phyloP scores from a whole-genome alignment of 2,329 filamentous ascomycete species.

The Trichoderma polysporum region DNA sequence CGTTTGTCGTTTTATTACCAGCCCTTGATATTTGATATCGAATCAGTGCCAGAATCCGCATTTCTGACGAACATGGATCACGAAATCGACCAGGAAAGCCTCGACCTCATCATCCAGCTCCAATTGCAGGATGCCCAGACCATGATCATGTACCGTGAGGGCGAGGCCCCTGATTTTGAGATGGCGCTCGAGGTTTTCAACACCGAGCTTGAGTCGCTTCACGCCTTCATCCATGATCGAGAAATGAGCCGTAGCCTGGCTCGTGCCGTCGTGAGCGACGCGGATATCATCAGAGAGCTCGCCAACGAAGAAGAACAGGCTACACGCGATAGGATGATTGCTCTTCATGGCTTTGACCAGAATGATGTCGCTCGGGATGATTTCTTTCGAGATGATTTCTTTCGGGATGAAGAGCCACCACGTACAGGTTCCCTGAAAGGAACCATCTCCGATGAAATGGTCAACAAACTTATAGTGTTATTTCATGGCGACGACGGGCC shows the following conservation, averaged over 20 bases:
- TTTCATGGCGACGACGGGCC: neutral
- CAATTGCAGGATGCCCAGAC: conserved; percentile 24
- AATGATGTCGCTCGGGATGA: neutral
- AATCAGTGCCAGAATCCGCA: no score
- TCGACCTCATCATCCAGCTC: conserved; percentile 24
- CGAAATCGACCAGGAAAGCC: conserved; percentile 21
- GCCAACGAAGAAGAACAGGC: conserved; percentile 6
- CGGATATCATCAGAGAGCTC: conserved; percentile 16
- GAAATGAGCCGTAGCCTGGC: conserved; percentile 25
- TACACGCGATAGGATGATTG: neutral
- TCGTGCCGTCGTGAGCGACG: conserved; percentile 22
- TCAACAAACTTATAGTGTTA: neutral
- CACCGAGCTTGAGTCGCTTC: conserved; percentile 21
- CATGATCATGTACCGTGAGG: conserved; percentile 18
- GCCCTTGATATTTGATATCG: no score
- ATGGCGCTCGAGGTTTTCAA: conserved; percentile 21
- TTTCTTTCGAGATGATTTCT: neutral
- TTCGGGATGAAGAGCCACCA: neutral
- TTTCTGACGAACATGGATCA: neutral
- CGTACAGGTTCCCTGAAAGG: neutral
- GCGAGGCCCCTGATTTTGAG: conserved; percentile 20
- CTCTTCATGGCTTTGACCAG: neutral
- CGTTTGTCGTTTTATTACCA: neutral
- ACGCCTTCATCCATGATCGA: conserved; percentile 17
- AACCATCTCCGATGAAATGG: conserved; percentile 9